A percentile compares a stretch with the other conserved stretches of the same genome.
These are phyloP conservation scores for Salinomyces thailandicus DNA, from an alignment of 2,329 filamentous ascomycete genomes.

Conservation along the genomic window DNA sequence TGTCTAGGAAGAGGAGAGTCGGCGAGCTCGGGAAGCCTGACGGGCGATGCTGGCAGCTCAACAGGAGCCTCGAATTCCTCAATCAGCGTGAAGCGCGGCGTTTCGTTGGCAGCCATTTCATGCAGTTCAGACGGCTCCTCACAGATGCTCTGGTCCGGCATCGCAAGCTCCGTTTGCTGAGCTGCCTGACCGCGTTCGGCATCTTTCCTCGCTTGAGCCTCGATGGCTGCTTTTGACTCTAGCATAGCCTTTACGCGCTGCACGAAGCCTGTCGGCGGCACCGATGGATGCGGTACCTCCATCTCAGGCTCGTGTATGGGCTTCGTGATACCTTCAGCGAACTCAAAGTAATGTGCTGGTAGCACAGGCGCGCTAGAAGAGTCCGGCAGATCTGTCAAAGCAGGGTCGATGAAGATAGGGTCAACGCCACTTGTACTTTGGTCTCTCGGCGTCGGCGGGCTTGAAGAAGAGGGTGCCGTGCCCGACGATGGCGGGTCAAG, in stretches of 20 bases:
- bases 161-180: constrained; percentile 10
- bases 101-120: constrained; percentile 24
- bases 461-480: constrained; percentile 28
- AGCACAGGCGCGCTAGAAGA: constrained; percentile 27
- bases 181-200: constrained; percentile 8
- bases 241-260: constrained; percentile 34
- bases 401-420: constrained; percentile 26
- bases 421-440: constrained; percentile 24
- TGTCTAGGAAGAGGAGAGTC: constrained; percentile 8
- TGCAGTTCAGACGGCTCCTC: constrained; percentile 12
- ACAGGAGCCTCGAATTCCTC: constrained; percentile 25
- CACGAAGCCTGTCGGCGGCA: constrained; percentile 30
- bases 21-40: constrained; percentile 21
- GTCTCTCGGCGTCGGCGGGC: constrained; percentile 33
- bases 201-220: constrained; percentile 15
- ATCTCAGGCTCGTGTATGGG: constrained; percentile 25
- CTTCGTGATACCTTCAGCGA: constrained; percentile 23
- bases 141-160: background rate
- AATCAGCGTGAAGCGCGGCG: constrained; percentile 22
- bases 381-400: constrained; percentile 24
- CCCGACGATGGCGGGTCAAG: constrained; percentile 34
- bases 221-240: constrained; percentile 28
- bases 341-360: constrained; percentile 27
- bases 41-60: constrained; percentile 26
- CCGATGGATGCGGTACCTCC: constrained; percentile 21